These are phyloP conservation scores for Rhododendron kiyosumense DNA, from an alignment of 148 eudicot genomes.

Conservation along the genomic window DNA sequence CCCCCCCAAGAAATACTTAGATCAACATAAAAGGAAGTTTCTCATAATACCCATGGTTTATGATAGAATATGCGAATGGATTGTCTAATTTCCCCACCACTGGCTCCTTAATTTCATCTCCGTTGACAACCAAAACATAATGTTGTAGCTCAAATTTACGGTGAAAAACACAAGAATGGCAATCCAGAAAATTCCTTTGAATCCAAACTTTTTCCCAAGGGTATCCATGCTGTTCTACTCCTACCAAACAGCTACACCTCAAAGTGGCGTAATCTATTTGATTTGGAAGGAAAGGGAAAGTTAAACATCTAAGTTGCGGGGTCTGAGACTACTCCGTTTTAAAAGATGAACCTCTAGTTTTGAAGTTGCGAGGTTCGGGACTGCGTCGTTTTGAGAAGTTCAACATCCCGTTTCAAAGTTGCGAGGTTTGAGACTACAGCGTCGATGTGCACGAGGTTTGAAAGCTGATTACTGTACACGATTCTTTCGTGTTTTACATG, in stretches of 20 bases:
- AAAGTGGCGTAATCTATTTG: too few species aligned
- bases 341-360: too few species aligned
- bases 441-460: too few species aligned
- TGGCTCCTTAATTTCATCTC: conserved; percentile 5
- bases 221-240: conserved; percentile 15
- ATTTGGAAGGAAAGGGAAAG: too few species aligned
- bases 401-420: too few species aligned
- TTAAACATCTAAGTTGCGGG: too few species aligned
- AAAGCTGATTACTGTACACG: too few species aligned
- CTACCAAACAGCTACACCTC: background rate
- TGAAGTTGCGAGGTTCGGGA: too few species aligned
- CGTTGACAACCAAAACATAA: conserved; percentile 2
- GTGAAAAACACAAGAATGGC: conserved; percentile 11
- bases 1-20: background rate
- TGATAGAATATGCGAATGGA: conserved; percentile 1
- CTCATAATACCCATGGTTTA: conserved; percentile 7
- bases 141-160: background rate
- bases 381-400: too few species aligned
- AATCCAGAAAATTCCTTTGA: conserved; percentile 4
- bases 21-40: background rate
- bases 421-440: too few species aligned
- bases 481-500: too few species aligned
- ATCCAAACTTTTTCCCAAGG: background rate
- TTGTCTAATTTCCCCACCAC: background rate
- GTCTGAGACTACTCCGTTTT: too few species aligned